Conservation (phyloP, 306 rosid species). For the Begonia fuchsioides region DNA sequence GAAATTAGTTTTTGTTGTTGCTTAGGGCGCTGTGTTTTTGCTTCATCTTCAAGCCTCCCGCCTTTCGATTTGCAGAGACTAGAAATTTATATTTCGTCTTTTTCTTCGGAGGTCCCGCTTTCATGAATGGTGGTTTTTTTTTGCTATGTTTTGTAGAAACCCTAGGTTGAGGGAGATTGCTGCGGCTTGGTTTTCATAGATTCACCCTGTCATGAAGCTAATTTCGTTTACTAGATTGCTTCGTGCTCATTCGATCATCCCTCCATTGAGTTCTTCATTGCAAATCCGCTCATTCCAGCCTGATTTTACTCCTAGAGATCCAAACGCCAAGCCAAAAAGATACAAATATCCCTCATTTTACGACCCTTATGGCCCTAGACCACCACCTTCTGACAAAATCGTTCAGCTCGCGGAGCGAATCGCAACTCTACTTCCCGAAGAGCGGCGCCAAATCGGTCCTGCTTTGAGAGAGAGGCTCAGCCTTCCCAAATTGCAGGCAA, state of each 20-base stretch:
- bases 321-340: conserved; percentile 6
- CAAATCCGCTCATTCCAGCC: conserved; percentile 10
- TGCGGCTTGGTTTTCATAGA: background rate
- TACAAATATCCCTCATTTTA: conserved; percentile 10
- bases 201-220: conserved; percentile 6
- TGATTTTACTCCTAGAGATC: conserved; percentile 11
- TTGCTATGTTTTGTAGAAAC: too few species aligned
- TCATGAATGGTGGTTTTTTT: too few species aligned
- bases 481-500: conserved; percentile 11
- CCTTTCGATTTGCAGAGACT: too few species aligned
- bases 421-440: conserved; percentile 3
- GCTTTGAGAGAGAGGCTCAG: conserved; percentile 1
- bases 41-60: too few species aligned
- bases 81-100: too few species aligned
- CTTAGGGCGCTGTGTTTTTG: too few species aligned
- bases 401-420: conserved; percentile 12
- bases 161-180: too few species aligned
- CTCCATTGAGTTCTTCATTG: background rate
- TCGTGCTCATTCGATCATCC: conserved; percentile 1
- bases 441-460: conserved; percentile 9
- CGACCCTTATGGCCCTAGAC: conserved; percentile 16
- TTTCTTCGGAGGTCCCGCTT: too few species aligned
- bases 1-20: too few species aligned
- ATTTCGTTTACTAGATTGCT: conserved; percentile 3
- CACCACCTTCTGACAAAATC: conserved; percentile 15